Percentiles rank a stretch among this genome's conserved stretches.
phyloP scores from a whole-genome alignment of 768 basidiomycete genomes.

The Auriscalpium microsporum region DNA sequence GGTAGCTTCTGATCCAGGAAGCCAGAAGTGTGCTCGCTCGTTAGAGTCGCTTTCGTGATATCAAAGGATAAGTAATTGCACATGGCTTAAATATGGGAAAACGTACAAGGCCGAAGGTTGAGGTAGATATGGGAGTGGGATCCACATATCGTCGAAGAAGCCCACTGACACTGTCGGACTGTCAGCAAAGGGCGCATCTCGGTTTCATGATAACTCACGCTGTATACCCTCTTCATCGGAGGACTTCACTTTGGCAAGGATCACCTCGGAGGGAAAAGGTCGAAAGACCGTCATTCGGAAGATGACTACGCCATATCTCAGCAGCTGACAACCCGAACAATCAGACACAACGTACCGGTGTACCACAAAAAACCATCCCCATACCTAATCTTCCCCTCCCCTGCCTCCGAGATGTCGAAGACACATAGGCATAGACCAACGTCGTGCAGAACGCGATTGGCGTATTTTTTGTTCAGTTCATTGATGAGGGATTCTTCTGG shows the following conservation, averaged over 20 bases:
- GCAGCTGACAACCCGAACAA: not conserved
- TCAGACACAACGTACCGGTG: conserved; percentile 49
- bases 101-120: conserved; percentile 73
- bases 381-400: conserved; percentile 89
- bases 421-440: conserved; percentile 88
- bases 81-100: not conserved
- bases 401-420: conserved; percentile 78
- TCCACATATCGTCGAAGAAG: conserved; percentile 92
- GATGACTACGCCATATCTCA: conserved; percentile 42
- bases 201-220: conserved; percentile 38
- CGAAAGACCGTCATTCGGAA: conserved; percentile 89
- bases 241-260: conserved; percentile 82
- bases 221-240: conserved; percentile 81
- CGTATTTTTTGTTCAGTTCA: conserved; percentile 92
- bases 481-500: conserved; percentile 72
- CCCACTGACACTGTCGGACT: conserved; percentile 60
- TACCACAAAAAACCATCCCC: conserved; percentile 96
- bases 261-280: conserved; percentile 84
- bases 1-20: conserved; percentile 47
- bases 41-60: conserved; percentile 54
- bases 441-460: conserved; percentile 84
- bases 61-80: not conserved
- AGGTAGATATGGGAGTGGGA: conserved; percentile 73
- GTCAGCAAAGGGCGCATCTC: not conserved
- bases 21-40: conserved; percentile 79